Conservation (phyloP, 257 asterid genomes). For the Salvia miltiorrhiza region DNA sequence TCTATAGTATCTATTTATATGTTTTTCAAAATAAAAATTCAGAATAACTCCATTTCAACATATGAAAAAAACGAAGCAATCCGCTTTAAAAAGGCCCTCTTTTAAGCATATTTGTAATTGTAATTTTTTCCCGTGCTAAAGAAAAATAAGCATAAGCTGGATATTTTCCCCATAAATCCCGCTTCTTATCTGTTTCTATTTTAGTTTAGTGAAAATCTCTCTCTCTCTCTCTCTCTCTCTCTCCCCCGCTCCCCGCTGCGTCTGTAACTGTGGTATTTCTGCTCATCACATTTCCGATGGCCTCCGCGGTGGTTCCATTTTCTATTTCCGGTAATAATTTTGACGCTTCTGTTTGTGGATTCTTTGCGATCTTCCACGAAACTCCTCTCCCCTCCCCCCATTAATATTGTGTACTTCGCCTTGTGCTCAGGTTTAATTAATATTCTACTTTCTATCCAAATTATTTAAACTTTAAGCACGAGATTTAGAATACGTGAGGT, state of each 20-base stretch:
- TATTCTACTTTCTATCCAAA: background rate
- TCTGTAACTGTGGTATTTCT: background rate
- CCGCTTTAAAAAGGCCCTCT: no score
- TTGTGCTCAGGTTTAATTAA: background rate
- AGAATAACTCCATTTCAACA: no score
- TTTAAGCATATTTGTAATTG: no score
- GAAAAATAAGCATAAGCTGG: background rate
- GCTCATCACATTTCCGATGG: constrained; percentile 39
- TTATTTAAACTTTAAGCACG: background rate
- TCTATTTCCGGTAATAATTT: constrained; percentile 41
- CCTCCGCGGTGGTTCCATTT: constrained; percentile 41
- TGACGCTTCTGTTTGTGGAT: background rate
- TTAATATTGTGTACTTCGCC: background rate
- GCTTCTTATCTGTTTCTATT: constrained; percentile 3
- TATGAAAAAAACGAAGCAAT: no score
- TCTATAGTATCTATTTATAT: no score
- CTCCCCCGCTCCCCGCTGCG: background rate
- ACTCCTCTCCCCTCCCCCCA: background rate
- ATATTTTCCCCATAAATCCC: constrained; percentile 8
- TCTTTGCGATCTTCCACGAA: constrained; percentile 3
- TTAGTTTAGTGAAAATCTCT: background rate
- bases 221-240: constrained; percentile 2
- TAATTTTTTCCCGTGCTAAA: no score
- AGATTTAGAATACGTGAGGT: background rate
- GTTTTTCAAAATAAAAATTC: no score